Evolutionary conservation across 2,329 filamentous ascomycete genomes (phyloP), one percentile per base, ranked within the genome.

Genomic region (Botrytis tulipae): DNA sequence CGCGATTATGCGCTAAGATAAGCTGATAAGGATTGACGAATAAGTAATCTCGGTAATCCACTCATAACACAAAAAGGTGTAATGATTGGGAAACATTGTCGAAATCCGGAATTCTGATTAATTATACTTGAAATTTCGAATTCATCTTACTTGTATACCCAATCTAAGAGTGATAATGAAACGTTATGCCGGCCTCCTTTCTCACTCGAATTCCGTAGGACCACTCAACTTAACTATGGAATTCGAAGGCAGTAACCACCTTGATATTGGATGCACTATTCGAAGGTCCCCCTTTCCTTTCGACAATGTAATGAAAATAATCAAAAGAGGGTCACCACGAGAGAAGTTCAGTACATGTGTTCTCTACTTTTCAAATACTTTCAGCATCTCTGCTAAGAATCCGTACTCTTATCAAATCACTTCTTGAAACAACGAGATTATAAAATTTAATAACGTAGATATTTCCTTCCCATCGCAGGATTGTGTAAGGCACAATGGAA

Each of bases 1-100:
- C 65, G 66, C 48, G 48, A 60, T 59, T 46, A 18, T 22, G 44
- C 62, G 51, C 62, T 72, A 72, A 72, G 71, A 72, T 72, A 72
- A 72, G 71, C 37, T 46, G 70, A 72, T 72, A 72, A 72, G 32
- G 32, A 32, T 54, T 25, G 5, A 40, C 40, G 37, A 62, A 42
- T 42, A 40, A 61, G 6, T 57, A 29, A 18, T 44, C 4, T 35
- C 35, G 35, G 35, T 35, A 40, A 40, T 40, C 37, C 32, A 32
- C 32, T n/a, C n/a, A 29, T 29, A 29, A 7, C n/a, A 29, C 51
- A 16, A 57, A 4, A 57, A 18, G 7, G 32, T 29, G n/a, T 57
- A 32, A 29, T 57, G n/a, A 29, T 57, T 29, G 14, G 51, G 51
- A 29, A 57, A 18, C 3, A 57, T 29, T 29, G 6, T 57, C 51